These are phyloP conservation scores for Irpex rosettiformis DNA, from an alignment of 1,284 basidiomycete species.

Conservation along the genomic window DNA sequence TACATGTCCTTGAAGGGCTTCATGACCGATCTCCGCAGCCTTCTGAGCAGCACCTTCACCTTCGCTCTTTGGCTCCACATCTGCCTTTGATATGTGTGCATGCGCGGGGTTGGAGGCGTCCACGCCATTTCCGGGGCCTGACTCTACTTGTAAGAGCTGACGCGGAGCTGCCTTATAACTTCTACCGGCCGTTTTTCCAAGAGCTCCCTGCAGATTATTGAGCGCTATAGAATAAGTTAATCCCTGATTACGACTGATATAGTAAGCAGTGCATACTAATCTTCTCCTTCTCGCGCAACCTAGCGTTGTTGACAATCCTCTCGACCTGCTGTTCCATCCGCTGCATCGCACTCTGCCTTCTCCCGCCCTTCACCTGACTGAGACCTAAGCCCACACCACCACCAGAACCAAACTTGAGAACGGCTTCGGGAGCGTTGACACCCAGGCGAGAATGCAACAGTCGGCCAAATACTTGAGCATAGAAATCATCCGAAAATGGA, in stretches of 20 bases:
- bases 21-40: conserved; percentile 69
- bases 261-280: conserved; percentile 48
- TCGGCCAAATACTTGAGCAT: conserved; percentile 94
- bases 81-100: conserved; percentile 57
- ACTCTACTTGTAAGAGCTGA: conserved; percentile 87
- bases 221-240: conserved; percentile 42
- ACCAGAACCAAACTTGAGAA: conserved; percentile 78
- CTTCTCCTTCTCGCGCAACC: conserved; percentile 82
- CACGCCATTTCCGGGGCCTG: conserved; percentile 35
- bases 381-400: conserved; percentile 82
- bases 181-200: conserved; percentile 90
- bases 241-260: conserved; percentile 2
- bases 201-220: conserved; percentile 88
- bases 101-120: conserved; percentile 51
- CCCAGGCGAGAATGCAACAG: conserved; percentile 77
- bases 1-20: conserved; percentile 60
- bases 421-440: conserved; percentile 63
- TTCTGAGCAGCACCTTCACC: conserved; percentile 60
- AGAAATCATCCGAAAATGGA: conserved; percentile 97
- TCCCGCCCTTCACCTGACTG: conserved; percentile 60
- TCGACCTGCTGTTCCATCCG: conserved; percentile 98
- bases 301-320: conserved; percentile 90
- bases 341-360: conserved; percentile 92
- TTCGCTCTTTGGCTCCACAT: conserved; percentile 26
- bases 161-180: conserved; percentile 95